Evolutionary conservation across 768 basidiomycete genomes (phyloP), one percentile per base, ranked within the genome.

Genomic region (Russula lepida): DNA sequence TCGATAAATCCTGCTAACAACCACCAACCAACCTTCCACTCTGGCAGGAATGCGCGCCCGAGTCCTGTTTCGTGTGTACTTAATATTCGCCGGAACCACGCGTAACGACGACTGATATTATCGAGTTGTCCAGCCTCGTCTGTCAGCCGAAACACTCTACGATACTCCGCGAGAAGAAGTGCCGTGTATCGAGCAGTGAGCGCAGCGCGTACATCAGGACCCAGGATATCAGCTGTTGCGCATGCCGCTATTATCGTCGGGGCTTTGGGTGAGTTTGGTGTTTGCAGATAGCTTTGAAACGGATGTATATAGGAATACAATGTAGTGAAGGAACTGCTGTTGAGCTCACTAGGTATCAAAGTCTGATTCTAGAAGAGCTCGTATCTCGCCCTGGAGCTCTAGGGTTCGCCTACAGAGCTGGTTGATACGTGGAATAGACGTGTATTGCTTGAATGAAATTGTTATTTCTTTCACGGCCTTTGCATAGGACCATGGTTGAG

Each of bases 121-220:
- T 99, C 97, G 49, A 99, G 78, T 68, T 97, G 92, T 4, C 95
- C 97, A 2, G 97, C 93, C 73, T 98, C 97, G 64, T 97, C 94
- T 6, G 85, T 86, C 7, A 89, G 83, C 52, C 89, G 84, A 75
- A 99, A 98, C 70, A 99, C 95, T 23, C 94, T 86, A 12, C 94
- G 86, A 71, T 98, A 99, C 71, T 98, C 97, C 70, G 92, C 92
- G 27, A 99, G 79, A 67, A 97, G 92, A 17, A 95, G 79, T 11
- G 88, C 83, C 23, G 92, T 85, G 68, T 97, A 97, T 54, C 93
- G 86, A 55, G 95, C 91, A 13, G 98, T 79, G 57, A 97, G 80
- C 58, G 89, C 85, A 11, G 72, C 77, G 70, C 89, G 86, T 60
- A 92, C 86, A 61, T 98, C 95, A 6, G 78, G 74, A 1, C 95